Evolutionary conservation across 2,329 filamentous ascomycete species (phyloP).

Genomic region (Cadophora sp.): DNA sequence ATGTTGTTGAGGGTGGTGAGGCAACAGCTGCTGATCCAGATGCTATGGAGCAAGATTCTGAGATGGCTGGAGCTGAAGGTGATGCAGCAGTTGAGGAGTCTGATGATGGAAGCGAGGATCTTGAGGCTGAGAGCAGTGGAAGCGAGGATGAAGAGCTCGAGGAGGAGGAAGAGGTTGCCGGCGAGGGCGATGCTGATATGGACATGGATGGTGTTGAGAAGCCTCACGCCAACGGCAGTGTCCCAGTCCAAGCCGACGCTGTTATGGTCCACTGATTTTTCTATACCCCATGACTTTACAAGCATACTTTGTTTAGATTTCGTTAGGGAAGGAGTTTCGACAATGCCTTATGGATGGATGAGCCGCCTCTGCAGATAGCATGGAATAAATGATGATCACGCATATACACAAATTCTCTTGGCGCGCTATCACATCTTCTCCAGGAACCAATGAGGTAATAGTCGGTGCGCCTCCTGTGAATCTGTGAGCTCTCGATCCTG

Average conservation of each 20-base stretch:
- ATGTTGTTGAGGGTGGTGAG: slow-evolving; percentile 61
- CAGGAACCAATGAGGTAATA: too few species aligned
- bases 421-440: too few species aligned
- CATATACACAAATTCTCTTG: not conserved
- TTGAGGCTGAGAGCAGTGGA: slow-evolving; percentile 78
- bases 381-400: slow-evolving; percentile 26
- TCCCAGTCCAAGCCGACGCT: slow-evolving; percentile 39
- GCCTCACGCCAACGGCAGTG: slow-evolving; percentile 32
- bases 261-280: slow-evolving; percentile 44
- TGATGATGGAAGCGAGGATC: slow-evolving; percentile 79
- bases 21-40: slow-evolving; percentile 55
- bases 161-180: slow-evolving; percentile 57
- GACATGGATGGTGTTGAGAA: slow-evolving; percentile 54
- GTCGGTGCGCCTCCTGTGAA: too few species aligned
- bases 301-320: slow-evolving; percentile 31
- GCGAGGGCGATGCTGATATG: slow-evolving; percentile 55
- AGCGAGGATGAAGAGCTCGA: slow-evolving; percentile 59
- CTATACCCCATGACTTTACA: slow-evolving; percentile 33
- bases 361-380: slow-evolving; percentile 1
- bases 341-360: slow-evolving; percentile 21
- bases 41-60: slow-evolving; percentile 67
- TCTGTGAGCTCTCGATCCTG: too few species aligned
- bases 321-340: slow-evolving; percentile 21
- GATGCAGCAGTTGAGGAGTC: slow-evolving; percentile 64
- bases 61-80: slow-evolving; percentile 76